Conservation (phyloP, 23 red algal genomes). For the Gracilariopsis chorda region DNA sequence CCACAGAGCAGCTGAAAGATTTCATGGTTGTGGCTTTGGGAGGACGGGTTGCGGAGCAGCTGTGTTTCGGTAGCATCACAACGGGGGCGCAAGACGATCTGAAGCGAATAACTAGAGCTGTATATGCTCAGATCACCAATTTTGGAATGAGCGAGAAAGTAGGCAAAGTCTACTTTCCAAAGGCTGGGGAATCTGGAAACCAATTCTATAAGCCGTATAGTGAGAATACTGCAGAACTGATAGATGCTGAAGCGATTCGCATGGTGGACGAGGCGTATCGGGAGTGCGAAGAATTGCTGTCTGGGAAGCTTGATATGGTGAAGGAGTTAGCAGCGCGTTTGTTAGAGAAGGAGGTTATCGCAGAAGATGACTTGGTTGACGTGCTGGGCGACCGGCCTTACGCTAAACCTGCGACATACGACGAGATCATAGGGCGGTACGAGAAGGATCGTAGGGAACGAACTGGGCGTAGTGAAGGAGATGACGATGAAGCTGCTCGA, state of each 20-base stretch:
- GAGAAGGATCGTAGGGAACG: constrained; percentile 79
- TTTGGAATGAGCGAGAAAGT: constrained; percentile 94
- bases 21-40: constrained; percentile 95
- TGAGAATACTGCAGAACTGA: constrained; percentile 93
- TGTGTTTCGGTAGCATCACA: constrained; percentile 88
- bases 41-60: constrained; percentile 86
- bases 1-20: constrained; percentile 80
- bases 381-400: constrained; percentile 76
- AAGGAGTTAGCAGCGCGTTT: constrained; percentile 72
- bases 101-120: constrained; percentile 84
- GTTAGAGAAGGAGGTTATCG: constrained; percentile 91
- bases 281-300: constrained; percentile 79
- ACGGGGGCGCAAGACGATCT: constrained; percentile 98
- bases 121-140: constrained; percentile 87
- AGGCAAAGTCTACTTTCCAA: constrained; percentile 88
- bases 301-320: constrained; percentile 68
- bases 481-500: constrained; percentile 24
- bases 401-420: constrained; percentile 90
- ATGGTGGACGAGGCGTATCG: constrained; percentile 91
- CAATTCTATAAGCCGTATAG: constrained; percentile 95
- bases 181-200: constrained; percentile 53
- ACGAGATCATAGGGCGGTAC: constrained; percentile 77
- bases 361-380: constrained; percentile 88
- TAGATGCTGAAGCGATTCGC: constrained; percentile 88
- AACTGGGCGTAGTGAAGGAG: constrained; percentile 35